phyloP scores from a whole-genome alignment of 768 basidiomycete species.

The Tylopilus vinaceipallidus region DNA sequence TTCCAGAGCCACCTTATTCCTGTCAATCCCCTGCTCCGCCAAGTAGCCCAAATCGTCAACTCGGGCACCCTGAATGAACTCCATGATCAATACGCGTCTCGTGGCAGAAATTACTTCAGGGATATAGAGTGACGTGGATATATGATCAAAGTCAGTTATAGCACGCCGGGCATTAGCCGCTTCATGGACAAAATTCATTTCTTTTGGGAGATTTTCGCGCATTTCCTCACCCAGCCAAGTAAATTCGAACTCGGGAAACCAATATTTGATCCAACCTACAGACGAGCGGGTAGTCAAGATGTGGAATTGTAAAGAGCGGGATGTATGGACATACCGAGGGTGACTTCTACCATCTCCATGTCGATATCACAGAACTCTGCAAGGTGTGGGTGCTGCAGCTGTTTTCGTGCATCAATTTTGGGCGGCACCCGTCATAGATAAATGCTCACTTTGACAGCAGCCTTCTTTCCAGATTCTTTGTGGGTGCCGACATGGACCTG shows the following conservation, averaged over 20 bases:
- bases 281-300: background rate
- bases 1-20: slow-evolving; percentile 92
- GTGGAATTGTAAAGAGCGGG: background rate
- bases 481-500: slow-evolving; percentile 90
- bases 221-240: slow-evolving; percentile 94
- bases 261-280: slow-evolving; percentile 78
- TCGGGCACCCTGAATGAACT: slow-evolving; percentile 85
- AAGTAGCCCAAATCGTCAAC: slow-evolving; percentile 88
- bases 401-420: slow-evolving; percentile 7
- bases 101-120: slow-evolving; percentile 78
- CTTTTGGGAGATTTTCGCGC: slow-evolving; percentile 85
- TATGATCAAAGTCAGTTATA: slow-evolving; percentile 61
- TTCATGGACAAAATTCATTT: slow-evolving; percentile 95
- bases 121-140: slow-evolving; percentile 83
- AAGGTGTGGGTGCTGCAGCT: slow-evolving; percentile 91
- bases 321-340: slow-evolving; percentile 47
- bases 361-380: slow-evolving; percentile 92
- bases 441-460: slow-evolving; percentile 77
- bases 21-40: slow-evolving; percentile 77
- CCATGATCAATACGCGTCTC: slow-evolving; percentile 90
- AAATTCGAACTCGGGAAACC: slow-evolving; percentile 97
- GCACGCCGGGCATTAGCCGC: slow-evolving; percentile 80
- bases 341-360: slow-evolving; percentile 78
- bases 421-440: background rate
- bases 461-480: slow-evolving; percentile 64